Evolutionary conservation across 2,329 filamentous ascomycete species (phyloP), one percentile per base, ranked within the genome.

Genomic region (Calycina herbarum): DNA sequence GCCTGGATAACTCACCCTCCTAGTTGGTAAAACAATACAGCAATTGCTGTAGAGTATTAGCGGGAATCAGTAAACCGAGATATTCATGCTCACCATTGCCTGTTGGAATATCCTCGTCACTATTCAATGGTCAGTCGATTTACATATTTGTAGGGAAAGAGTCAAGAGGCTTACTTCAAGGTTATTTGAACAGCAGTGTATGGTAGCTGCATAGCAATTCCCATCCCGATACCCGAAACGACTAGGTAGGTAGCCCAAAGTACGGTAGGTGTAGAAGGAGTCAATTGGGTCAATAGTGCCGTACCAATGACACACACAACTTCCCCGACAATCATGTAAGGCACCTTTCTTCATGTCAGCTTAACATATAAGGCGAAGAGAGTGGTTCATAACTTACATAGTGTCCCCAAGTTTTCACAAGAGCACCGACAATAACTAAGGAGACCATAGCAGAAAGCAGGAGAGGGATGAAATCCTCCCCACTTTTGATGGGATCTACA

Each of bases 171-270:
- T 48, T 54, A 54, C 48, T 17, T 54, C 8, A 54, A 20, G 17
- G 24, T 17, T 8, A 54, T 17, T 27, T 59, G 58, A 2, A 59
- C n/a, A 45, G 58, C 58, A 7, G 58, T 59, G 20, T 42, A 59
- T 24, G 58, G 58, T 29, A 59, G 24, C n/a, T 59, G 31, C 6
- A 42, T 20, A 3, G 33, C 58, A 1, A 42, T 59, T 8, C 58
- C 58, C 33, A 40, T n/a, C 7, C 58, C 58, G 1, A 20, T 40
- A 24, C 58, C 58, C 15, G 31, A 10, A 3, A 59, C 27, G 3
- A 59, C 15, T 7, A 59, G n/a, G n/a, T 20, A 59, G n/a, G n/a
- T 24, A 17, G 58, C 58, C 58, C 58, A 59, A 4, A 20, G 10
- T 29, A 29, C 58, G 3, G 27, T 59, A 17, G 57, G 29, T 3